Evolutionary conservation across 176 grass and related monocot species (phyloP).

Genomic region (Saccharum officinarum): DNA sequence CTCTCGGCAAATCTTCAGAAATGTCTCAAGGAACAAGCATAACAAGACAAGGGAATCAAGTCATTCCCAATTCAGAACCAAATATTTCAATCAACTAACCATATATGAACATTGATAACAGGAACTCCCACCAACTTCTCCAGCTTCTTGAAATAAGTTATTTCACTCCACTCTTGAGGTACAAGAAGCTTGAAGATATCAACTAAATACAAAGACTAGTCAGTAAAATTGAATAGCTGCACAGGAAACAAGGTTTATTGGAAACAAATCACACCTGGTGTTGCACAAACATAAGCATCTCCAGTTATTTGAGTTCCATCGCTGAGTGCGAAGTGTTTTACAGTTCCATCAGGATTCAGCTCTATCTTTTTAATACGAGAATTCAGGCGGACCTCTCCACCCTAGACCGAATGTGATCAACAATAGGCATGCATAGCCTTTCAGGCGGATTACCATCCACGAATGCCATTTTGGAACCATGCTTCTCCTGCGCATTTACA

Average conservation of each 20-base stretch:
- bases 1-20: constrained; percentile 4
- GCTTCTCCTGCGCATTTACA: constrained; percentile 73
- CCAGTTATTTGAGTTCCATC: constrained; percentile 77
- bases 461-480: constrained; percentile 99
- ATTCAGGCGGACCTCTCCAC: constrained; percentile 90
- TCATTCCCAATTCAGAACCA: constrained; percentile 29
- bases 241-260: constrained; percentile 30
- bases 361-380: constrained; percentile 90
- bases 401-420: constrained; percentile 81
- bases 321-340: constrained; percentile 76
- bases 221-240: constrained; percentile 31
- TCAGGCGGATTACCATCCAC: constrained; percentile 98
- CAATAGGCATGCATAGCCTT: constrained; percentile 93
- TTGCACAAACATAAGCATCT: constrained; percentile 91
- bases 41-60: constrained; percentile 18
- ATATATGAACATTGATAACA: constrained; percentile 99
- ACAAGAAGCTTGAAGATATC: constrained; percentile 98
- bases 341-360: constrained; percentile 83
- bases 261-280: constrained; percentile 63
- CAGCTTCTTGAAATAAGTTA: constrained; percentile 86
- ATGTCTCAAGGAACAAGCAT: constrained; percentile 19
- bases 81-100: constrained; percentile 56
- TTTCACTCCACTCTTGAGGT: constrained; percentile 94
- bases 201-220: constrained; percentile 66
- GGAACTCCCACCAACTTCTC: constrained; percentile 96